Base-by-base conservation (phyloP, 1,139 yeast genomes). In the Saccharomycopsis hybrid region DNA sequence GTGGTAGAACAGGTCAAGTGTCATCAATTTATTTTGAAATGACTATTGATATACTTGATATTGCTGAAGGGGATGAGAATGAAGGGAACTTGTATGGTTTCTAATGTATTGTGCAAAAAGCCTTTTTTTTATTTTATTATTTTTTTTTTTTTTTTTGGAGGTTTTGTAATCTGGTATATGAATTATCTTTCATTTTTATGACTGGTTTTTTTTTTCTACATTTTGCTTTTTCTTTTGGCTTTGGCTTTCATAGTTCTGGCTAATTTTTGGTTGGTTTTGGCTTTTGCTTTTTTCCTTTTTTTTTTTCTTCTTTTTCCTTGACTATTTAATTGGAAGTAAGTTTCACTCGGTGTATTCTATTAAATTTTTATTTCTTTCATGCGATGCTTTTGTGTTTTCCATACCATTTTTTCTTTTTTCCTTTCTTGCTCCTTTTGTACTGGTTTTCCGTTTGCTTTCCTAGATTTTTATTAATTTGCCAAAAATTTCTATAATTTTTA, bases 11-110 rank as follows among this genome's bases (percentile, higher is more conserved):
- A 18, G 48, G 46, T 9, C 46, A 40, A 25, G 47, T 51, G 5
- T 46, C 53, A 3, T 49, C 55, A 2, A 52, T 49, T n/a, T 52
- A 52, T 35, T 52, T 52, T 44, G 55, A 52, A 38, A 52, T 52
- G 55, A 50, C 53, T 3, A 52, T 52, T 24, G 54, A 52, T 46
- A 52, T 52, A 13, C 33, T 52, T 9, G 54, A 52, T 31, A 27
- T 35, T 13, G 46, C 29, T 18, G 41, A 50, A 8, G 52, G 41
- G 5, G 27, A 33, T 31, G 35, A 18, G 18, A 18, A 18, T 18
- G 18, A 18, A 18, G 18, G 18, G 18, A 18, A 18, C 18, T 18
- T 18, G 18, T 18, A 18, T 18, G 18, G 18, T 18, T 18, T 18
- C 18, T 18, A 18, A 18, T 18, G 18, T 18, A 18, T 18, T 18